Evolutionary conservation across 2,329 filamentous ascomycete species (phyloP), one percentile per base, ranked within the genome.

Genomic region (Lachnellula arida): DNA sequence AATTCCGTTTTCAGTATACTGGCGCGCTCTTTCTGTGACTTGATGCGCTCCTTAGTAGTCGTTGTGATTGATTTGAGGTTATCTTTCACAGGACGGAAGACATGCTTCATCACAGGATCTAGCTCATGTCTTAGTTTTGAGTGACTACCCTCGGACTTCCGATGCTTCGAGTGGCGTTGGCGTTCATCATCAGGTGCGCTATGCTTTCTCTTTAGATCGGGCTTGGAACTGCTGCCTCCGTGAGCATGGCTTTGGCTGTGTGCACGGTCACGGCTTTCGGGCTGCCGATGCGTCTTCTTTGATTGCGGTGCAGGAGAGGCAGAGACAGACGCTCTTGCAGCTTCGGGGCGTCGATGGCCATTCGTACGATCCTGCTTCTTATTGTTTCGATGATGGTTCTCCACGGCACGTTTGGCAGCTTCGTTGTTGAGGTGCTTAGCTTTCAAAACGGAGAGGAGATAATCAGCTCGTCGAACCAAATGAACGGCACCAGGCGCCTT

Each of bases 401-500:
- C 92, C 28, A 95, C 85, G 1, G 88, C 84, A 67, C 86, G 86
- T 70, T 89, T 91, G 3, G 88, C 88, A 19, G 83, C 83, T 32
- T 82, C 80, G 67, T 96, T 89, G 59, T 84, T 85, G 2, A 85
- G 87, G 72, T 95, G 91, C 68, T 96, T 85, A 12, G 84, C 90
- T 69, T 93, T 91, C 58, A 99, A 77, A 1, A 99, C 91, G n/a
- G 91, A 96, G 42, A 99, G 80, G 14, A 99, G 81, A 69, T 99
- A 99, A 68, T 97, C 94, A 9, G 93, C 89, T 57, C 94, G 88
- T 48, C 94, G 90, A 53, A 97, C 93, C 46, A 99, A 84, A 70
- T 99, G 94, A 28, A 99, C 94, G 22, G 94, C 93, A n/a, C 94
- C 94, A 4, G 94, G 94, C 2, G 93, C 96, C 67, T 96, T 95